phyloP scores from a whole-genome alignment of 768 basidiomycete genomes.

The Suillus brevipes region DNA sequence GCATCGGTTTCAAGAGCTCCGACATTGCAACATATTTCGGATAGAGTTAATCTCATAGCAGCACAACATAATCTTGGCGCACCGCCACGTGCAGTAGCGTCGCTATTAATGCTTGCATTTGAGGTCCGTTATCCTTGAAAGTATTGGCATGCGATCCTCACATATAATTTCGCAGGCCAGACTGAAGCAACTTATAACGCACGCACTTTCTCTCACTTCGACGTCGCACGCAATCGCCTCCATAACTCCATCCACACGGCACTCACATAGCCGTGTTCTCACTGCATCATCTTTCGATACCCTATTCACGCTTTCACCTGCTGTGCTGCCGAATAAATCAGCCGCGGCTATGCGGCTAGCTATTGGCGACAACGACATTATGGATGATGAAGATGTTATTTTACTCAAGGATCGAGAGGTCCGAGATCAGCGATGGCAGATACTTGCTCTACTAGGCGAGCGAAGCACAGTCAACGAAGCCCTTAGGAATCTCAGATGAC shows the following conservation, averaged over 20 bases:
- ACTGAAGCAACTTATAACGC: conserved; percentile 80
- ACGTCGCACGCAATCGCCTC: conserved; percentile 77
- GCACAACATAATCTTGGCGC: conserved; percentile 69
- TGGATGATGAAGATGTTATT: conserved; percentile 47
- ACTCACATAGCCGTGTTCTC: conserved; percentile 46
- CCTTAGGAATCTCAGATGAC: conserved; percentile 40
- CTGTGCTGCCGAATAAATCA: conserved; percentile 75
- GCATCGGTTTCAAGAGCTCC: conserved; percentile 71
- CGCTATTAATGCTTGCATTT: conserved; percentile 74
- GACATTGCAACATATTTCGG: conserved; percentile 73
- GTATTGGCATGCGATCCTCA: not conserved
- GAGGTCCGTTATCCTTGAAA: conserved; percentile 48
- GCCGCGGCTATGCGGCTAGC: conserved; percentile 75
- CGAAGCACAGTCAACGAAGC: conserved; percentile 70
- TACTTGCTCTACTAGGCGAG: conserved; percentile 72
- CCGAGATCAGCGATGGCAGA: conserved; percentile 72
- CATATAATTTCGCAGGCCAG: conserved; percentile 55
- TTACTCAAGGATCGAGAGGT: conserved; percentile 65
- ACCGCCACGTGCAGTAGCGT: conserved; percentile 62
- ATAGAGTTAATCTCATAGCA: conserved; percentile 78
- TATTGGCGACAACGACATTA: conserved; percentile 49
- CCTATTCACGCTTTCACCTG: conserved; percentile 73
- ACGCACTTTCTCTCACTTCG: conserved; percentile 74
- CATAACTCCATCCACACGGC: conserved; percentile 58
- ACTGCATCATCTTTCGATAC: conserved; percentile 73